phyloP scores from a whole-genome alignment of 2,329 filamentous ascomycete species.

The Colletotrichum tropicicola region DNA sequence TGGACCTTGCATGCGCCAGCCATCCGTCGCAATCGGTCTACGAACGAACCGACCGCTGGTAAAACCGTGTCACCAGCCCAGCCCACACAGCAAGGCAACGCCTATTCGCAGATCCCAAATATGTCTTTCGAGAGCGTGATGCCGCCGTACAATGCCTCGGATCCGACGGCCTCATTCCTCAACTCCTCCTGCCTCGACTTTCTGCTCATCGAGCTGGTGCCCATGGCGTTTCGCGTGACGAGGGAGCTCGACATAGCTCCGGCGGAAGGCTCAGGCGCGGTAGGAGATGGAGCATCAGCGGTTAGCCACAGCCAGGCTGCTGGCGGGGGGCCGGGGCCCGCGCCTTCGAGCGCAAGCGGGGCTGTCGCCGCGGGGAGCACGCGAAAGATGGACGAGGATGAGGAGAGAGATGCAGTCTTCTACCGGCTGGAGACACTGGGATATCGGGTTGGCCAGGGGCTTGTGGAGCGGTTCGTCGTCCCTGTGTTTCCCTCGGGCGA shows the following conservation, averaged over 20 bases:
- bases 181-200: constrained; percentile 91
- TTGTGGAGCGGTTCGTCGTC: constrained; percentile 81
- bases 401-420: constrained; percentile 85
- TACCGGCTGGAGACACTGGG: constrained; percentile 85
- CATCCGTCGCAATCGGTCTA: neutral
- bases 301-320: constrained; percentile 15
- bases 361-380: constrained; percentile 25
- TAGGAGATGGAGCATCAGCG: constrained; percentile 7
- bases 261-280: constrained; percentile 38
- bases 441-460: constrained; percentile 90
- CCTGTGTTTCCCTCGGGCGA: neutral
- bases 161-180: constrained; percentile 80
- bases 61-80: neutral
- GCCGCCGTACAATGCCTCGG: constrained; percentile 75
- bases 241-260: constrained; percentile 71
- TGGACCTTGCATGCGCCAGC: neutral
- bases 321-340: constrained; percentile 30
- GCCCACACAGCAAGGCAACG: neutral
- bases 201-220: constrained; percentile 95
- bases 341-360: constrained; percentile 32
- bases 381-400: constrained; percentile 74
- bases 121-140: constrained; percentile 81
- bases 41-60: neutral
- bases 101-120: neutral
- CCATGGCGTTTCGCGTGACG: constrained; percentile 88